phyloP scores from a whole-genome alignment of 352 stramenopile genomes.

The Phytophthora sp. region DNA sequence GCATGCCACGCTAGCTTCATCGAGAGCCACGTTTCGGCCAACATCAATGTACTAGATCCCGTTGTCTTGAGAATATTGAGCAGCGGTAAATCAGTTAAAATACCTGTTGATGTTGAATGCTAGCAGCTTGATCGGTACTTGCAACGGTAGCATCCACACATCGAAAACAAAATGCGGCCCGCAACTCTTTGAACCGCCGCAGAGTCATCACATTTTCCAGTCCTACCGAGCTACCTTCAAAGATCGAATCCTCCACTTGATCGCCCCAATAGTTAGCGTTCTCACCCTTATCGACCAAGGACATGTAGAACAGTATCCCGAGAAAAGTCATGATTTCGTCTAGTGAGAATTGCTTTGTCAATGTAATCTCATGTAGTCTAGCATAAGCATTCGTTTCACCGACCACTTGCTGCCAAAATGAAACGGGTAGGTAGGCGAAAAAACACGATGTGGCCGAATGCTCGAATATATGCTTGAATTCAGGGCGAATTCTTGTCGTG shows the following conservation, averaged over 20 bases:
- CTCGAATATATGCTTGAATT: constrained; percentile 22
- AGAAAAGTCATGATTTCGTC: constrained; percentile 16
- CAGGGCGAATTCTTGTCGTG: not conserved
- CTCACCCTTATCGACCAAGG: constrained; percentile 25
- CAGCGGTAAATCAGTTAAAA: too few relatives aligned
- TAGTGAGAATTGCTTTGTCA: not conserved
- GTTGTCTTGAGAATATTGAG: not conserved
- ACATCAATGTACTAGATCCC: not conserved
- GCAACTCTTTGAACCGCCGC: constrained; percentile 20
- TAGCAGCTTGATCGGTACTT: not conserved
- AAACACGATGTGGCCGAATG: constrained; percentile 24
- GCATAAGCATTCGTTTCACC: constrained; percentile 17
- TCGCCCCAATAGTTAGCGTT: constrained; percentile 34
- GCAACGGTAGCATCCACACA: not conserved
- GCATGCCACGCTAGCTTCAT: not conserved
- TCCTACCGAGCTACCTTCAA: not conserved
- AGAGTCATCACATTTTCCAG: constrained; percentile 28
- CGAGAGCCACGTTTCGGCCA: not conserved
- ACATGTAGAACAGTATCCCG: constrained; percentile 5
- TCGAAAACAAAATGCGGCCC: constrained; percentile 22
- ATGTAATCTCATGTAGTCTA: not conserved
- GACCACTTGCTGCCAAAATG: constrained; percentile 34
- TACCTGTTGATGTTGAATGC: too few relatives aligned
- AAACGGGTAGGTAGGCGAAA: constrained; percentile 28
- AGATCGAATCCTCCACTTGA: constrained; percentile 26